Percentiles rank a stretch among this genome's conserved stretches.
These are phyloP conservation scores for Verticillium nubilum DNA, from an alignment of 2,329 filamentous ascomycete species.

Conservation along the genomic window DNA sequence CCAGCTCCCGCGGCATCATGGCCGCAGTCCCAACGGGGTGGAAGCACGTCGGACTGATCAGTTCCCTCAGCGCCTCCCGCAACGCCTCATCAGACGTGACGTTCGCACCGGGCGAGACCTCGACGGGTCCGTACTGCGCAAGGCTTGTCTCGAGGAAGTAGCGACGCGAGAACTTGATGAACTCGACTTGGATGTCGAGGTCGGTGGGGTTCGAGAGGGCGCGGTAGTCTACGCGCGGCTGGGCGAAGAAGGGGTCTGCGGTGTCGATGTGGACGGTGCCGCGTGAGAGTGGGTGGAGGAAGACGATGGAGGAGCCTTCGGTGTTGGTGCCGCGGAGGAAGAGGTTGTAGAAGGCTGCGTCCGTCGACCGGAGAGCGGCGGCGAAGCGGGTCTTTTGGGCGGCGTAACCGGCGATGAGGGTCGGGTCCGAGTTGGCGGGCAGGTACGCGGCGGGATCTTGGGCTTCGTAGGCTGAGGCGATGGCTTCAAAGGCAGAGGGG, in stretches of 20 bases:
- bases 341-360: conserved; percentile 27
- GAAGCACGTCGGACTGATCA: conserved; percentile 11
- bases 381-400: conserved; percentile 30
- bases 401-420: conserved; percentile 28
- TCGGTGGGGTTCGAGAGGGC: conserved; percentile 21
- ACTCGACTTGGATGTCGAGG: conserved; percentile 17
- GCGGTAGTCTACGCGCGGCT: conserved; percentile 21
- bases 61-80: conserved; percentile 5
- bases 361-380: conserved; percentile 23
- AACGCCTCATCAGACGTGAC: conserved; percentile 10
- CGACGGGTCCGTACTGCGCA: conserved; percentile 22
- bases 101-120: conserved; percentile 16
- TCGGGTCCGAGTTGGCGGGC: conserved; percentile 21
- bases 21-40: conserved; percentile 9
- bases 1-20: conserved; percentile 11
- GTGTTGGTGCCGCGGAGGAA: conserved; percentile 5
- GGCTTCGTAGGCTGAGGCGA: conserved; percentile 12
- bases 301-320: conserved; percentile 7
- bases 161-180: conserved; percentile 21
- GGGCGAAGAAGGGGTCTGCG: conserved; percentile 19
- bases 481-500: conserved; percentile 11
- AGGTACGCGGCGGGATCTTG: conserved; percentile 19
- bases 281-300: conserved; percentile 14
- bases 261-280: conserved; percentile 26
- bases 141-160: conserved; percentile 29